Evolutionary conservation across 1,139 yeast species (phyloP), one percentile per base, ranked within the genome.

Genomic region (Kurtzmaniella quercitrusa): DNA sequence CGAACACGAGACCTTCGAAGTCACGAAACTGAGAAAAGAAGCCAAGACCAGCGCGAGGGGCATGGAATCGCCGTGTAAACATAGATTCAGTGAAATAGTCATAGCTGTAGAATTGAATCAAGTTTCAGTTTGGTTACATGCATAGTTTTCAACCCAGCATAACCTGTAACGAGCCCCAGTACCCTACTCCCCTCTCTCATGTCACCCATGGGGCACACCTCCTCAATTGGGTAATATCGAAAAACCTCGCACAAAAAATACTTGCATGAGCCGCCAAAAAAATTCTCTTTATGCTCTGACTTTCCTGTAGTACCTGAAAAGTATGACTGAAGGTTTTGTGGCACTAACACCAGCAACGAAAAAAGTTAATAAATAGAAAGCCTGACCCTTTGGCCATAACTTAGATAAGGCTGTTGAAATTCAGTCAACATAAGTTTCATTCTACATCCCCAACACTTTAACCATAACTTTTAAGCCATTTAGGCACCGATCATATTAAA

Each of bases 231-330:
- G 30, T 26, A 26, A 6, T 5, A 9, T 9, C 30, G n/a, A 26
- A 26, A 26, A 26, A 5, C 4, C 5, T 26, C n/a, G 30, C 30
- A 5, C 30, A 26, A 26, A 26, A 26, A 26, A 26, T 26, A 26
- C 30, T 11, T 26, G 30, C 30, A 26, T 9, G 30, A 26, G 12
- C n/a, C 23, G 8, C 30, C 30, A 26, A 11, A 26, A 26, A 11
- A 26, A 26, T 26, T 26, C 5, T 14, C 18, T 30, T 30, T 30
- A 30, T 30, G 34, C 34, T 30, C 34, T 16, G 18, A 30, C 34
- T 30, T 14, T 16, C 34, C 18, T 30, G 18, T 14, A 30, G 34
- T 30, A 30, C 34, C 34, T 30, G 34, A 30, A 30, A 30, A 30
- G 34, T 30, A 30, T 30, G 34, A 30, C 34, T 30, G 16, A 9